These are phyloP conservation scores for Botrytis squamosa DNA, from an alignment of 2,329 filamentous ascomycete genomes.

Conservation along the genomic window DNA sequence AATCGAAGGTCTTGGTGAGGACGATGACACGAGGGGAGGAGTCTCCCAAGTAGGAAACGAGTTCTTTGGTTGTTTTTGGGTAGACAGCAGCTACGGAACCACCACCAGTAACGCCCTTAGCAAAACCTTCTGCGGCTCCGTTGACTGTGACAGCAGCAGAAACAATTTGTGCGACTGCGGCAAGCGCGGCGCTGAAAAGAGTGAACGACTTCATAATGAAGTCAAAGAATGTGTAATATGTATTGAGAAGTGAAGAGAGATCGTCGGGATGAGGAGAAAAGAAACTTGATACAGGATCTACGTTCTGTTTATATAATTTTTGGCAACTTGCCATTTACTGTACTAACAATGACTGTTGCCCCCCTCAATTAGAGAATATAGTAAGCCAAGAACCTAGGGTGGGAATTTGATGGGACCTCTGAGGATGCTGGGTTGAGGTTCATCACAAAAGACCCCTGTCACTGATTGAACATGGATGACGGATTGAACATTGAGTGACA, in stretches of 20 bases:
- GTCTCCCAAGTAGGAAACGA: conserved; percentile 45
- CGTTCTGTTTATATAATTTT: conserved; percentile 14
- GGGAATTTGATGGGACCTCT: background rate
- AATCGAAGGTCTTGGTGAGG: conserved; percentile 53
- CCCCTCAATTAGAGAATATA: conserved; percentile 10
- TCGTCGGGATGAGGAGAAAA: background rate
- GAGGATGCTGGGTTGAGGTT: background rate
- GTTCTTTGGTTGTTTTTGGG: conserved; percentile 53
- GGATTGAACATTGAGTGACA: background rate
- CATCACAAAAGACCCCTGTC: background rate
- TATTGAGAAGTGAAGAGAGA: background rate
- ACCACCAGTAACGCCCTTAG: conserved; percentile 58
- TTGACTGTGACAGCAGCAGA: conserved; percentile 36
- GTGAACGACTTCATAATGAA: conserved; percentile 25
- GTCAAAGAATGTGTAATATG: background rate
- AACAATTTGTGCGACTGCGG: conserved; percentile 17
- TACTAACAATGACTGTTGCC: background rate
- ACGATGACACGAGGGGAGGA: conserved; percentile 48
- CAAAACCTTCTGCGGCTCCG: conserved; percentile 42
- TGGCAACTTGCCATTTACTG: background rate
- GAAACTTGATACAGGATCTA: background rate
- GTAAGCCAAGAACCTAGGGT: conserved; percentile 5
- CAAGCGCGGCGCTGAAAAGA: conserved; percentile 20
- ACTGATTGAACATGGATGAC: background rate
- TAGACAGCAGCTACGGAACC: conserved; percentile 54